Conservation (phyloP, 306 rosid genomes). For the Quercus engelmannii region DNA sequence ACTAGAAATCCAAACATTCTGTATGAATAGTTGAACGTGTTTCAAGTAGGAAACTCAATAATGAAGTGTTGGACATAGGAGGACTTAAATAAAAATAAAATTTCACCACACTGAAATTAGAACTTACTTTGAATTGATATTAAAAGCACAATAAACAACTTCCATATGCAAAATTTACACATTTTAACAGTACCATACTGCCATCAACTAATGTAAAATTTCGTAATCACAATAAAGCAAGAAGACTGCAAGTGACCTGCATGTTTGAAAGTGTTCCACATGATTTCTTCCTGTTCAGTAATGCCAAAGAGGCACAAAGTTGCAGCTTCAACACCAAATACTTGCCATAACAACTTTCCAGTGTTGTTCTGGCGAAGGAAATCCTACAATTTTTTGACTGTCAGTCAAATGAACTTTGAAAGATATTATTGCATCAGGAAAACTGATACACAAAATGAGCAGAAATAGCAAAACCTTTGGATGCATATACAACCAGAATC, state of each 20-base stretch:
- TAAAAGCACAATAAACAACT: not conserved
- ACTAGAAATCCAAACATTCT: not conserved
- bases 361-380: slow-evolving; percentile 92
- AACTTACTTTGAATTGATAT: not conserved
- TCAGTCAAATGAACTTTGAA: not conserved
- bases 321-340: slow-evolving; percentile 79
- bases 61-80: too few relatives aligned
- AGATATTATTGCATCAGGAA: not conserved
- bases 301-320: slow-evolving; percentile 81
- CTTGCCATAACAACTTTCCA: slow-evolving; percentile 85
- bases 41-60: not conserved
- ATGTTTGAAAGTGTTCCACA: slow-evolving; percentile 79
- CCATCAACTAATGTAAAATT: slow-evolving; percentile 7
- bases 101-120: slow-evolving; percentile 8
- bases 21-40: not conserved
- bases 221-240: not conserved
- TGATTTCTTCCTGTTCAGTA: slow-evolving; percentile 78
- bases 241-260: slow-evolving; percentile 53
- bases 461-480: slow-evolving; percentile 61
- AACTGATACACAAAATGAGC: not conserved
- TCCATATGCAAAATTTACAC: not conserved
- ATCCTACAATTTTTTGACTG: slow-evolving; percentile 49
- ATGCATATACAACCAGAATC: slow-evolving; percentile 96
- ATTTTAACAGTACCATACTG: slow-evolving; percentile 4
- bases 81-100: not conserved